phyloP scores from a whole-genome alignment of 2,329 filamentous ascomycete genomes.

The Thelonectria rubi region DNA sequence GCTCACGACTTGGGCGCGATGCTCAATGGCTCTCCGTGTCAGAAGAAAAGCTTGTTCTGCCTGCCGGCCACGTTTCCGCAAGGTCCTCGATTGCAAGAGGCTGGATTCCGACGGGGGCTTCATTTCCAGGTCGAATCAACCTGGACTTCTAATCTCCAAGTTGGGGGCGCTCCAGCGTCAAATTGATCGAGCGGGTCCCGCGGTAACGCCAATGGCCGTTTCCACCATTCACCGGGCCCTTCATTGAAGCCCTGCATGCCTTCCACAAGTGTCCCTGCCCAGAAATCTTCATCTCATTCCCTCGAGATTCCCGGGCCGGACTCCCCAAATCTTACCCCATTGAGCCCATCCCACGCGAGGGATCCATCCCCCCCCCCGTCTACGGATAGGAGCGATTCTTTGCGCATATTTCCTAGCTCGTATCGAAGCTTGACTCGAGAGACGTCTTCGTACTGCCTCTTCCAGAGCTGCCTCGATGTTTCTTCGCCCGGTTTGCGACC shows the following conservation, averaged over 20 bases:
- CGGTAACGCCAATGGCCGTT: conserved; percentile 28
- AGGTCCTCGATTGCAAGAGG: conserved; percentile 1
- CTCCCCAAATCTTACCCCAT: conserved; percentile 29
- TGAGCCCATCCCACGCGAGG: conserved; percentile 19
- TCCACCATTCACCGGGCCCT: conserved; percentile 32
- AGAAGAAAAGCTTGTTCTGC: conserved; percentile 16
- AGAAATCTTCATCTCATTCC: conserved; percentile 33
- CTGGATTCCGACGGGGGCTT: conserved; percentile 29
- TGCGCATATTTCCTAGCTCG: neutral
- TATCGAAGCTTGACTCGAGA: neutral
- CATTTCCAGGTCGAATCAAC: conserved; percentile 33
- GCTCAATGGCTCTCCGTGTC: conserved; percentile 8
- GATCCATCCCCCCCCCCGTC: conserved; percentile 12
- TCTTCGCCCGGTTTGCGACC: neutral
- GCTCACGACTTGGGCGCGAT: neutral
- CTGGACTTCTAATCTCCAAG: conserved; percentile 37
- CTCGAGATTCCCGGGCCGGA: conserved; percentile 34
- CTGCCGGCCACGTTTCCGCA: conserved; percentile 14
- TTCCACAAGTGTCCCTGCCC: conserved; percentile 17
- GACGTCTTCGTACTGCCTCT: neutral
- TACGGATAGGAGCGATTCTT: conserved; percentile 1
- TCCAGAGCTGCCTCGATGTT: conserved; percentile 1
- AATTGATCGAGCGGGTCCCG: conserved; percentile 39
- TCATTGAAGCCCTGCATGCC: conserved; percentile 35
- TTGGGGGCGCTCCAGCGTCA: conserved; percentile 34